Conservation (phyloP, 2,329 filamentous ascomycete species). For the Epichloe aotearoae region DNA sequence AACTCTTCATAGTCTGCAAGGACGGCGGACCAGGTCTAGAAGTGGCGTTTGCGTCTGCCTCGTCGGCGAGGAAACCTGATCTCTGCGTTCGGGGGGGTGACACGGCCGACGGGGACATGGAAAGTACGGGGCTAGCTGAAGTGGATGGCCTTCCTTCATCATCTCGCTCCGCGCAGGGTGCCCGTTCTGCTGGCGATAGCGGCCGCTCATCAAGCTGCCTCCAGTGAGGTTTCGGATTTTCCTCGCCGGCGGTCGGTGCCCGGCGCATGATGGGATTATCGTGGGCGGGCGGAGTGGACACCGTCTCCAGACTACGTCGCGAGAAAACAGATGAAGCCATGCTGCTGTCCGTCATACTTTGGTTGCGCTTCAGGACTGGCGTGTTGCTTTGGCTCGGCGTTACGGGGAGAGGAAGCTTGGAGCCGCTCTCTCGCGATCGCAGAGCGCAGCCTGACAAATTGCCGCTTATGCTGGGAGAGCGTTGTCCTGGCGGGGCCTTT, state of each 20-base stretch:
- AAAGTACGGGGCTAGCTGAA: conserved; percentile 13
- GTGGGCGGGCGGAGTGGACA: conserved; percentile 17
- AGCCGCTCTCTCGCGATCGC: conserved; percentile 23
- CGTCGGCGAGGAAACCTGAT: conserved; percentile 5
- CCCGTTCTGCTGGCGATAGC: background rate
- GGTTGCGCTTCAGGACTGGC: conserved; percentile 21
- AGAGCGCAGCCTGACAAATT: conserved; percentile 17
- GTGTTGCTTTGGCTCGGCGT: conserved; percentile 25
- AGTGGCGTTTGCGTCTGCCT: conserved; percentile 8
- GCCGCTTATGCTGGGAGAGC: conserved; percentile 14
- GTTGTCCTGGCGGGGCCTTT: conserved; percentile 3
- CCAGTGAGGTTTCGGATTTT: conserved; percentile 11
- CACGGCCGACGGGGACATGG: conserved; percentile 16
- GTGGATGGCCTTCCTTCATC: conserved; percentile 7
- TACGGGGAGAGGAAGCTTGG: conserved; percentile 25
- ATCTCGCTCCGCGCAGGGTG: background rate
- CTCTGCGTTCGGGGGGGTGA: conserved; percentile 18
- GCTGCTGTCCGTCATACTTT: conserved; percentile 29
- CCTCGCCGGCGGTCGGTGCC: conserved; percentile 6
- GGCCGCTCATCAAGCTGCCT: conserved; percentile 11
- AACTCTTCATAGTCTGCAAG: conserved; percentile 23
- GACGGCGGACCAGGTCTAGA: conserved; percentile 16
- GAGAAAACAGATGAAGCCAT: conserved; percentile 29
- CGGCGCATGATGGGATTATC: conserved; percentile 17
- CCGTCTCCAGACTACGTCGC: conserved; percentile 21